Evolutionary conservation across 345 rosid genomes (phyloP).

Genomic region (Syzygium oleosum): DNA sequence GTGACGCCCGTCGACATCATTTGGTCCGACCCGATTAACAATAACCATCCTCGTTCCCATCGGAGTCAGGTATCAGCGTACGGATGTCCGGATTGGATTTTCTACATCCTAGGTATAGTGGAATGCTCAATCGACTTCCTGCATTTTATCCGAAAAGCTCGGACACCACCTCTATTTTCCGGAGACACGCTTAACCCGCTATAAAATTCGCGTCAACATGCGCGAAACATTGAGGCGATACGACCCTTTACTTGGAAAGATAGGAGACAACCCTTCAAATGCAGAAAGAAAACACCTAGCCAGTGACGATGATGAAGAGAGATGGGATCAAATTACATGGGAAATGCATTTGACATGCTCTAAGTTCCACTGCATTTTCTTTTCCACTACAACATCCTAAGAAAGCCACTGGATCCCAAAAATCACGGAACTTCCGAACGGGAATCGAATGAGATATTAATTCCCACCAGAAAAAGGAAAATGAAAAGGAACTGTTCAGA

Average conservation of each 20-base stretch:
- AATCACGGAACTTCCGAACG: not conserved
- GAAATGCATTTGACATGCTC: not conserved
- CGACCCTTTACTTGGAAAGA: not conserved
- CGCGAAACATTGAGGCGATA: not conserved
- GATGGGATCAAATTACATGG: not conserved
- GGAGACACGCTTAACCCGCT: not conserved
- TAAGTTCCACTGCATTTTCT: not conserved
- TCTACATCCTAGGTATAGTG: not conserved
- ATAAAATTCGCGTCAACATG: not conserved
- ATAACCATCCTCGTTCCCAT: not conserved
- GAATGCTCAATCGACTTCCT: not conserved
- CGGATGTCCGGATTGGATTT: not conserved
- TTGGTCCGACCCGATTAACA: not conserved
- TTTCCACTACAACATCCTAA: not conserved
- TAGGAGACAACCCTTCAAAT: not conserved
- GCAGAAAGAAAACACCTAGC: not conserved
- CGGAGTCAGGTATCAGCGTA: not conserved
- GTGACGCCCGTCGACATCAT: not conserved
- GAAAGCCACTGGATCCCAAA: not conserved
- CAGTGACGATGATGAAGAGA: not conserved
- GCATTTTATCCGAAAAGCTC: not conserved
- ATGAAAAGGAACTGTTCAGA: not conserved
- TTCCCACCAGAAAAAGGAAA: not conserved
- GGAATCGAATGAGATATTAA: slow-evolving; percentile 8
- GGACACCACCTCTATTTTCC: not conserved